These are phyloP conservation scores for Anthostomella pinea DNA, from an alignment of 2,329 filamentous ascomycete genomes.

Conservation along the genomic window DNA sequence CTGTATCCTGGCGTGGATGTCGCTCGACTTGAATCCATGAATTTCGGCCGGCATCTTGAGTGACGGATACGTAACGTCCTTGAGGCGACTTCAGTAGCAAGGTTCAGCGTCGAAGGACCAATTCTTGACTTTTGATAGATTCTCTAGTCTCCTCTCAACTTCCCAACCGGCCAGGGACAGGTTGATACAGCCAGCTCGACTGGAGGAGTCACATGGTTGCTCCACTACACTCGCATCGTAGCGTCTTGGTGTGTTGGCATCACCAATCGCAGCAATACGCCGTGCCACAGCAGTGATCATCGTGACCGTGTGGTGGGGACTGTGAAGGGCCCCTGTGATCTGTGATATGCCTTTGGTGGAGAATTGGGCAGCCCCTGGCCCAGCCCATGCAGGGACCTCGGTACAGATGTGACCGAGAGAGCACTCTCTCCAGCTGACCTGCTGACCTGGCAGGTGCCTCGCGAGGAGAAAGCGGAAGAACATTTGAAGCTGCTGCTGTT, in stretches of 20 bases:
- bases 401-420: background rate
- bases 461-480: constrained; percentile 3
- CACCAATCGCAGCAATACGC: too few relatives aligned
- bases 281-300: too few relatives aligned
- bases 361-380: background rate
- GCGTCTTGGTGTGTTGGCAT: too few relatives aligned
- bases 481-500: too few relatives aligned
- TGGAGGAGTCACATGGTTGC: too few relatives aligned
- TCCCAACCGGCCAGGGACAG: background rate
- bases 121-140: too few relatives aligned
- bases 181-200: too few relatives aligned
- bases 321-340: too few relatives aligned
- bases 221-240: too few relatives aligned
- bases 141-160: too few relatives aligned
- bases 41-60: constrained; percentile 39
- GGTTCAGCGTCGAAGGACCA: constrained; percentile 1
- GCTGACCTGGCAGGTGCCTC: background rate
- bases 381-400: background rate
- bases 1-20: constrained; percentile 56
- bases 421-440: background rate
- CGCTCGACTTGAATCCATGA: constrained; percentile 44
- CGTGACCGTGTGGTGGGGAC: too few relatives aligned
- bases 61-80: background rate
- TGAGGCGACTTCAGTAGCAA: too few relatives aligned
- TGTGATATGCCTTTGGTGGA: constrained; percentile 7